Evolutionary conservation across 2,329 filamentous ascomycete genomes (phyloP).

Genomic region (Fusarium ramigenum): DNA sequence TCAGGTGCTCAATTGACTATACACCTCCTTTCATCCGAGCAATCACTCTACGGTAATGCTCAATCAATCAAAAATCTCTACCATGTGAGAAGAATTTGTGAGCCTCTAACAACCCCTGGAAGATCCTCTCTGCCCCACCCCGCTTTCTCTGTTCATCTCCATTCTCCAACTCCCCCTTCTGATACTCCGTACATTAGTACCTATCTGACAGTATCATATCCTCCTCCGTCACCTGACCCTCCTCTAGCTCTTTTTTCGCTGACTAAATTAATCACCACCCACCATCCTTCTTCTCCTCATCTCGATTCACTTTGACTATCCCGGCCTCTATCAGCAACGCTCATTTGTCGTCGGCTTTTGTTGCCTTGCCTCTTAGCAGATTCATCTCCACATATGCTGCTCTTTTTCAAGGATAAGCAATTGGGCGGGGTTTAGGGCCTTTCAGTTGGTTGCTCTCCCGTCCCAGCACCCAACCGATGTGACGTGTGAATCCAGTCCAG

Average conservation of each 20-base stretch:
- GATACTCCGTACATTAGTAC: background rate
- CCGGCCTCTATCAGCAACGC: background rate
- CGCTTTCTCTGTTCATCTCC: background rate
- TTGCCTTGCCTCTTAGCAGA: constrained; percentile 4
- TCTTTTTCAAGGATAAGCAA: constrained; percentile 1
- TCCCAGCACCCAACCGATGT: constrained; percentile 18
- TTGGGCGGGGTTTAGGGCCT: background rate
- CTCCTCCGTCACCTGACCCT: constrained; percentile 7
- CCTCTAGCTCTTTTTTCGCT: background rate
- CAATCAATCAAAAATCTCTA: background rate
- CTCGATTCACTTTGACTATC: constrained; percentile 14
- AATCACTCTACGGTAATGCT: background rate
- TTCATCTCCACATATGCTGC: constrained; percentile 5
- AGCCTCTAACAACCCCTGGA: background rate
- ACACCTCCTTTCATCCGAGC: background rate
- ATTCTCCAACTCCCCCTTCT: background rate
- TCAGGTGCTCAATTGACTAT: background rate
- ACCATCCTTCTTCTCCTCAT: constrained; percentile 7
- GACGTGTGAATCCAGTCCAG: constrained; percentile 7
- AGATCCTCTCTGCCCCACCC: background rate
- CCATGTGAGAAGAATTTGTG: background rate
- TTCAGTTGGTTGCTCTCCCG: constrained; percentile 27
- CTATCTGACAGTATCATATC: background rate
- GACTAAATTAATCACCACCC: constrained; percentile 12
- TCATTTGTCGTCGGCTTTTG: constrained; percentile 10